Percentiles rank a stretch among this genome's conserved stretches.
Evolutionary conservation across 2,329 filamentous ascomycete genomes (phyloP).

Genomic region (Aureobasidium sp.): DNA sequence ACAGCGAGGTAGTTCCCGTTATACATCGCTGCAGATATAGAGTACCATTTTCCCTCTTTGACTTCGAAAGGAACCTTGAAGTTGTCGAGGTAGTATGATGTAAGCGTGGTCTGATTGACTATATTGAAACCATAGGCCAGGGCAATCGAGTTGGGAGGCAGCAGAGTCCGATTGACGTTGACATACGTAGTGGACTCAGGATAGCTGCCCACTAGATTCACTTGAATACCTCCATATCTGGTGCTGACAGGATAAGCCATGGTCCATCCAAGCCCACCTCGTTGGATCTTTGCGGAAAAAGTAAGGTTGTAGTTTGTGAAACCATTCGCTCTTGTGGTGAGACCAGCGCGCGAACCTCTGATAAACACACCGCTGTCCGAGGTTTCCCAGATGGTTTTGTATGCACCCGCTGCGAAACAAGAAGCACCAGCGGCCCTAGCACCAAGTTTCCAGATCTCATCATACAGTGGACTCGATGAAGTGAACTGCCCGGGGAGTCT

Average conservation of each 20-base stretch:
- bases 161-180: constrained; percentile 28
- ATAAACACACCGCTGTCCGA: constrained; percentile 28
- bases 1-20: constrained; percentile 22
- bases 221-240: constrained; percentile 21
- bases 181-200: constrained; percentile 18
- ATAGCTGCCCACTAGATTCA: constrained; percentile 14
- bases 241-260: constrained; percentile 22
- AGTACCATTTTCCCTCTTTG: constrained; percentile 30
- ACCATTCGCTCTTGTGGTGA: constrained; percentile 18
- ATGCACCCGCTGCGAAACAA: constrained; percentile 31
- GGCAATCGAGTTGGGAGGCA: constrained; percentile 29
- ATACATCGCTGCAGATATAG: constrained; percentile 27
- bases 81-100: constrained; percentile 19
- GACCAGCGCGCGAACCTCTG: constrained; percentile 25
- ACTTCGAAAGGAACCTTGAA: constrained; percentile 23
- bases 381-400: constrained; percentile 28
- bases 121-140: constrained; percentile 28
- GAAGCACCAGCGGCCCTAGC: constrained; percentile 25
- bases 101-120: constrained; percentile 30
- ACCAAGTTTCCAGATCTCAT: constrained; percentile 33
- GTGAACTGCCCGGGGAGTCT: constrained; percentile 25
- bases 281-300: constrained; percentile 31
- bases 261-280: constrained; percentile 33
- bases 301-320: constrained; percentile 30
- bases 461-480: constrained; percentile 24